Conservation (phyloP, 1,139 yeast genomes). For the Yamadazyma spencermartinsiae region DNA sequence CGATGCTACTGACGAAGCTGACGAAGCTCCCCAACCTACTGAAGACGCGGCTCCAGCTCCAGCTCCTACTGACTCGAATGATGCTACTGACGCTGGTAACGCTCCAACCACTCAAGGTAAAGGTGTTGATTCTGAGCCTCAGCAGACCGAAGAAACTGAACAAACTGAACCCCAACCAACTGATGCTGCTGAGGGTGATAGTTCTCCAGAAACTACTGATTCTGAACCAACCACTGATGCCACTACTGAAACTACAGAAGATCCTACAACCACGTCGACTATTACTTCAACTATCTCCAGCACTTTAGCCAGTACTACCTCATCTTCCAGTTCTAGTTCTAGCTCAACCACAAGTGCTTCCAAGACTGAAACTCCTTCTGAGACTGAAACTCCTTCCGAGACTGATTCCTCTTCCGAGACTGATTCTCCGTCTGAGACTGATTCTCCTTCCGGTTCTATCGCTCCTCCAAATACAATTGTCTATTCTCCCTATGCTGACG, state of each 20-base stretch:
- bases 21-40: conserved; percentile 5
- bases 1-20: conserved; percentile 10
- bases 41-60: conserved; percentile 13
- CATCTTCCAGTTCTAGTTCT: conserved; percentile 1
- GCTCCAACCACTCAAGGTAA: conserved; percentile 9
- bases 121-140: not conserved
- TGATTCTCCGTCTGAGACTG: conserved; percentile 11
- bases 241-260: conserved; percentile 9
- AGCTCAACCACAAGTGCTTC: conserved; percentile 13
- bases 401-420: conserved; percentile 17
- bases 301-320: too few relatives aligned
- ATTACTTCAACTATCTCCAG: conserved; percentile 14
- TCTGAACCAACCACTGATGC: conserved; percentile 3
- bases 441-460: conserved; percentile 17
- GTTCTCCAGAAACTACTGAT: conserved; percentile 1
- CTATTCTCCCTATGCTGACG: conserved; percentile 78
- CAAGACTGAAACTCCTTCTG: conserved; percentile 14
- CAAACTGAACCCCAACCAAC: conserved; percentile 6
- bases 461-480: conserved; percentile 58
- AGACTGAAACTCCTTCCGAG: conserved; percentile 14
- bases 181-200: conserved; percentile 3
- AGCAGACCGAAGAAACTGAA: not conserved
- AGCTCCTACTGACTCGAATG: conserved; percentile 10
- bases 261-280: conserved; percentile 15
- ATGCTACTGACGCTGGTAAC: conserved; percentile 3